Evolutionary conservation across 371 early-diverging fungal species (phyloP), one percentile per base, ranked within the genome.

Genomic region (Saksenaea oblongispora): DNA sequence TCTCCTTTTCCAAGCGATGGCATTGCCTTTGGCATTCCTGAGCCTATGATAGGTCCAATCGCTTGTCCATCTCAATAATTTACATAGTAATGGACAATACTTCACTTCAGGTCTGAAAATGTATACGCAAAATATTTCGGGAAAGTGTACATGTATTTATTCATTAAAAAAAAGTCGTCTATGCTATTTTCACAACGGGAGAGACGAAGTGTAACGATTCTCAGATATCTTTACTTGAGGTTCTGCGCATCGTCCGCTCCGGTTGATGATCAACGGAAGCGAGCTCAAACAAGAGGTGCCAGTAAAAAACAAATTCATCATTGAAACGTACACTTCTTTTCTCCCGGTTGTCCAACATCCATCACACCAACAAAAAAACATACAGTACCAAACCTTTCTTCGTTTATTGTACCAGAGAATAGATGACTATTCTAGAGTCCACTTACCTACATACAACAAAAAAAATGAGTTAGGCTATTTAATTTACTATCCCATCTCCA

Each of bases 261-360:
- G 58, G 61, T 42, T 56, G 34, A 22, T 54, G 37, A n/a, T 18
- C 51, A 39, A 60, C 61, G 61, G 61, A 60, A 60, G 44, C 26
- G 61, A 28, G 47, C 61, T 65, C 60, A 65, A 60, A 65, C 66
- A 54, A 65, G 66, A 65, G 66, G 66, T 65, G 61, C 66, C 66
- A 60, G 66, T 56, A 42, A 63, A 34, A 63, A 34, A 26, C 31
- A 34, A 54, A 61, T 28, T 65, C 66, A 65, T 65, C 66, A 65
- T 42, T 54, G 39, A 42, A 36, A 27, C 56, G 18, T 59, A 22
- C 36, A n/a, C 13, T 34, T n/a, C 51, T 54, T 17, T 61, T 31
- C 36, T 44, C 0, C 24, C 14, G 5, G 42, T 41, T 41, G n/a
- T 14, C 42, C 26, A 51, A 17, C 34, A 27, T 51, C 31, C 31